These are phyloP conservation scores for Boletus sensibilis DNA, from an alignment of 768 basidiomycete genomes.

Conservation along the genomic window DNA sequence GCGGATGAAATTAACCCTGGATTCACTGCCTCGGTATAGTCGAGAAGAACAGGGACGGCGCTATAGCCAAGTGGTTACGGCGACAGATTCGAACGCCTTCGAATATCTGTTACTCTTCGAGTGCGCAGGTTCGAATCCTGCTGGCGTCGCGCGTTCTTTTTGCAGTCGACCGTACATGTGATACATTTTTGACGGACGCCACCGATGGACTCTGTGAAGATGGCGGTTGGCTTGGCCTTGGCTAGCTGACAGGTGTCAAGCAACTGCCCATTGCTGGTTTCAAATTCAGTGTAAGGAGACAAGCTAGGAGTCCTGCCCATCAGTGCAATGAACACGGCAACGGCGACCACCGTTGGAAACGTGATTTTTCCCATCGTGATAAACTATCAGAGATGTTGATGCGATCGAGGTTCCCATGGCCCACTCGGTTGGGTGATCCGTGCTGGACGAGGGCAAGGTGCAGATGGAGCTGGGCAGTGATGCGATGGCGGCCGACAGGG, in stretches of 20 bases:
- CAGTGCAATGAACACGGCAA: too few species aligned
- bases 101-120: slow-evolving; percentile 60
- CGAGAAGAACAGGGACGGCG: slow-evolving; percentile 22
- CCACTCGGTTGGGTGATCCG: too few species aligned
- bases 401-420: too few species aligned
- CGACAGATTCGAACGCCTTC: slow-evolving; percentile 60
- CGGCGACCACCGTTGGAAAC: too few species aligned
- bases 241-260: background rate
- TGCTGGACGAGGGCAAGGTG: too few species aligned
- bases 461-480: too few species aligned
- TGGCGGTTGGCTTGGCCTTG: background rate
- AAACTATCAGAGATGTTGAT: too few species aligned
- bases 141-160: slow-evolving; percentile 48
- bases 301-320: too few species aligned
- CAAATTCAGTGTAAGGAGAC: background rate
- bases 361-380: too few species aligned
- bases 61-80: slow-evolving; percentile 80
- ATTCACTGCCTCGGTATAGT: too few species aligned
- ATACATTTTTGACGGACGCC: background rate
- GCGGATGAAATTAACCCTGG: too few species aligned
- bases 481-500: too few species aligned
- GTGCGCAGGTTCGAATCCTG: slow-evolving; percentile 71
- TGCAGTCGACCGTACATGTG: background rate
- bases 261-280: background rate
- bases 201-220: background rate